Evolutionary conservation across 2,329 filamentous ascomycete species (phyloP), one percentile per base, ranked within the genome.

Genomic region (Colletotrichum kahawae): DNA sequence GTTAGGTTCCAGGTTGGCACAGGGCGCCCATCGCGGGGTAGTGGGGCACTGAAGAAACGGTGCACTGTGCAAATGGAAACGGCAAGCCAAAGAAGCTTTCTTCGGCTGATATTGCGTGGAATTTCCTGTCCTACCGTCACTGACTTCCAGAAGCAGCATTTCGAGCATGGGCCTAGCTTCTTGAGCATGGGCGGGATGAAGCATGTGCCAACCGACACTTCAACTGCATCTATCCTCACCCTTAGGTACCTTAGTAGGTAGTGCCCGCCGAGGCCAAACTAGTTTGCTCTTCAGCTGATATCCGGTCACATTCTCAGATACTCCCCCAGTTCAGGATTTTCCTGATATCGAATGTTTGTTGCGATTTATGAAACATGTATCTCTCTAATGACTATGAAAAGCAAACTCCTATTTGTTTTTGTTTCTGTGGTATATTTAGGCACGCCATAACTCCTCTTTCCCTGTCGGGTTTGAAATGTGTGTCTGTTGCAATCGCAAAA

Each of bases 21-120:
- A 71, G 68, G 62, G 68, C 68, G 24, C 38, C 31, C 62, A 71
- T 71, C 72, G 72, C 72, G 72, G 72, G 72, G 72, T 75, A 75
- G 72, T 75, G 72, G 62, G 72, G 72, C 72, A 68, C 57, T 75
- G 69, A 71, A 71, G 72, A 62, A 75, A 33, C 51, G 24, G 13
- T 56, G 7, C n/a, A 56, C 29, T 60, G 18, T n/a, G 29, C 31
- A 34, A 21, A 34, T 62, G 57, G 43, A 51, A 51, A 51, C 43
- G n/a, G 43, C 43, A 51, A 21, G n/a, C 43, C 21, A 21, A 51
- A 51, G n/a, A 51, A 51, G 43, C 10, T 21, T 51, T 51, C 43
- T 51, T 51, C n/a, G 43, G 43, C 43, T 48, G 43, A 21, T 21
- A 51, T 13, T 51, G 43, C 12, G 21, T 51, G n/a, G 10, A 21